A percentile compares a stretch with the other conserved stretches of the same genome.
These are phyloP conservation scores for Yamadazyma membranifaciens DNA, from an alignment of 1,139 yeast species.

Conservation along the genomic window DNA sequence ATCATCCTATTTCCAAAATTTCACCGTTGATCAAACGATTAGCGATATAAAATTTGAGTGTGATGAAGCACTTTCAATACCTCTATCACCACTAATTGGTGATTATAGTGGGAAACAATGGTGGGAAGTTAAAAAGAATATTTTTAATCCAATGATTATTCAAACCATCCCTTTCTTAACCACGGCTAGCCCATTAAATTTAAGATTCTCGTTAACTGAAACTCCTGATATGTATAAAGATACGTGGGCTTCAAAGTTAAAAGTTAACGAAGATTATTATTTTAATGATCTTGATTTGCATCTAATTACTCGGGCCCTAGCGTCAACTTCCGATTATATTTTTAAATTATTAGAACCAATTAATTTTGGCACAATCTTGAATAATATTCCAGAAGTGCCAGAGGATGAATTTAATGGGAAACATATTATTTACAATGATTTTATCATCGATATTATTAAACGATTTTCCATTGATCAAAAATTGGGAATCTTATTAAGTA, in stretches of 20 bases:
- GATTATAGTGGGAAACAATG: slow-evolving; percentile 53
- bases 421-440: slow-evolving; percentile 13
- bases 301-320: slow-evolving; percentile 30
- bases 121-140: slow-evolving; percentile 30
- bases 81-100: slow-evolving; percentile 59
- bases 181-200: slow-evolving; percentile 46
- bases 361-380: slow-evolving; percentile 19
- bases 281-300: slow-evolving; percentile 40
- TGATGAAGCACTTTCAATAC: slow-evolving; percentile 34
- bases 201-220: slow-evolving; percentile 36
- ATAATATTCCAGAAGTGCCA: slow-evolving; percentile 9
- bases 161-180: slow-evolving; percentile 60
- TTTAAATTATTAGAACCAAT: slow-evolving; percentile 29
- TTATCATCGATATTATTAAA: slow-evolving; percentile 13
- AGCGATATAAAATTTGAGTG: slow-evolving; percentile 30
- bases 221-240: slow-evolving; percentile 29
- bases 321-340: slow-evolving; percentile 29
- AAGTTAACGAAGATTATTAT: slow-evolving; percentile 51
- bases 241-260: slow-evolving; percentile 49
- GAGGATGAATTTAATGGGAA: slow-evolving; percentile 14
- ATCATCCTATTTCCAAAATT: slow-evolving; percentile 18
- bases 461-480: slow-evolving; percentile 23
- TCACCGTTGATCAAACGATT: slow-evolving; percentile 17
- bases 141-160: slow-evolving; percentile 26
- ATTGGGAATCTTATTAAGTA: slow-evolving; percentile 19